A percentile compares a stretch with the other conserved stretches of the same genome.
phyloP scores from a whole-genome alignment of 2,329 filamentous ascomycete genomes.

The Microsporum audouinii region DNA sequence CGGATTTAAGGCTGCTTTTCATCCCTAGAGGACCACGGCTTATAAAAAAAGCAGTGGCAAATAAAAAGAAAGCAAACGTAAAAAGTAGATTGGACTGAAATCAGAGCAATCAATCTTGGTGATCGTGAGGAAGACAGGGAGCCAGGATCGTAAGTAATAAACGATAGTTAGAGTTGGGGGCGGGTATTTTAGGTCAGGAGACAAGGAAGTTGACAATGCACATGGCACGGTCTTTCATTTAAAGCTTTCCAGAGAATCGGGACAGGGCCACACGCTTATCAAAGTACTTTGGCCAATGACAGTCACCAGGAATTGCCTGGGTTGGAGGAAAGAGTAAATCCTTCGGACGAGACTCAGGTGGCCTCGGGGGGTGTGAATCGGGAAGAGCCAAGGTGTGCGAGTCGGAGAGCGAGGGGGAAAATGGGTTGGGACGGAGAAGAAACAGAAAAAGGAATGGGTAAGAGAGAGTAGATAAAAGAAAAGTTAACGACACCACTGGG shows the following conservation, averaged over 20 bases:
- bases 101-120: slow-evolving; percentile 3
- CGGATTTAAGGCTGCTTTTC: neutral
- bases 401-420: neutral
- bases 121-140: slow-evolving; percentile 1
- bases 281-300: slow-evolving; percentile 4
- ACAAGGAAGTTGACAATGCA: slow-evolving; percentile 7
- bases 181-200: slow-evolving; percentile 6
- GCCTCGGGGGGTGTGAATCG: neutral
- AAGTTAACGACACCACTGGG: neutral
- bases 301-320: neutral
- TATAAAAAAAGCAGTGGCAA: neutral
- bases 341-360: neutral
- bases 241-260: slow-evolving; percentile 16
- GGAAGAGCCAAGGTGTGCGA: neutral
- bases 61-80: slow-evolving; percentile 2
- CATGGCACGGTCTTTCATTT: slow-evolving; percentile 15
- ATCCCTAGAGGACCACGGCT: neutral
- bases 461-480: neutral
- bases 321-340: neutral
- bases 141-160: slow-evolving; percentile 1
- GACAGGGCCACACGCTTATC: slow-evolving; percentile 13
- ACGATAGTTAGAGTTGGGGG: neutral
- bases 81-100: neutral
- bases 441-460: slow-evolving; percentile 3
- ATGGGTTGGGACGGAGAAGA: neutral